Base-by-base conservation (phyloP, 306 rosid genomes). In the Vicia sativa region DNA sequence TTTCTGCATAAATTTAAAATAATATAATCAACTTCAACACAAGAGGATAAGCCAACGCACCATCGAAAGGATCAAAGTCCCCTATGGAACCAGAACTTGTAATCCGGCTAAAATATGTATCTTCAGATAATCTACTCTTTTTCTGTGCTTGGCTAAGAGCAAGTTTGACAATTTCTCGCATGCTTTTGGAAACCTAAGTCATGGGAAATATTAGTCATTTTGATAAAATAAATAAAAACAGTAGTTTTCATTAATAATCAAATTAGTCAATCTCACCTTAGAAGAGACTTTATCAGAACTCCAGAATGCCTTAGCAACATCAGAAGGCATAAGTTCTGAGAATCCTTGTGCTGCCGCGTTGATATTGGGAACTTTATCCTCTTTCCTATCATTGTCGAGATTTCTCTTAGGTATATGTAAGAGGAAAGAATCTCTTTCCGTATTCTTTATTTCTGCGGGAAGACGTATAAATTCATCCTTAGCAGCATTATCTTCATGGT, bases 281-380 rank as follows among this genome's bases (percentile, higher is more conserved):
- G 99, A 77, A 59, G 95, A 88, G 72, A 88, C 85, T 82, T 87
- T 90, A 60, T 90, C 95, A 52, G 93, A 78, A 55, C 79, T 65
- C 96, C 83, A 95, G 72, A 95, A 91, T 61, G 88, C 96, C 80
- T 88, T 88, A 53, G 96, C 97, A 69, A 95, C 86, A 53, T 95
- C 97, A 68, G 96, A 74, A 76, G 97, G 96, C 97, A 91, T 95
- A 75, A 91, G 97, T 82, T 88, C 96, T 44, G 96, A 74, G 34
- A 85, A 74, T 59, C 92, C 95, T 85, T 85, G 87, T 62, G 95
- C 89, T 54, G 92, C 91, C 71, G 84, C 96, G 78, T 88, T 90
- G 81, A 91, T 78, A 55, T 80, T 87, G 5, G 92, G 80, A 56
- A 78, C 69, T 75, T 88, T 88, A 61, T 72, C 76, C 68, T 88